phyloP scores from a whole-genome alignment of 495 filamentous ascomycete genomes.

The Neohortaea acidophila region DNA sequence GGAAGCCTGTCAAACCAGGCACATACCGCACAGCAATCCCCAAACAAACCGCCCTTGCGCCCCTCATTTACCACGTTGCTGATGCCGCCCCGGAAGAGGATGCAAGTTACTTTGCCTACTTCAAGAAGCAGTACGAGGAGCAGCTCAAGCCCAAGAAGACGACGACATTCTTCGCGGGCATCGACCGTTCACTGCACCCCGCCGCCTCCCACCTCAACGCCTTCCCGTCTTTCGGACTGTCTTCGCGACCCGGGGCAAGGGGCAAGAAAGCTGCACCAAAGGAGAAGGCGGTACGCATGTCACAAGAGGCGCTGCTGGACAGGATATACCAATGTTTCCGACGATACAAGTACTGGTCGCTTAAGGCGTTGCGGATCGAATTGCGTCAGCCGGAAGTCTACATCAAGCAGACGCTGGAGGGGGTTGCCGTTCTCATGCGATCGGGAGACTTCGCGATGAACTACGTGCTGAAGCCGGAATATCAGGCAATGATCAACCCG shows the following conservation, averaged over 20 bases:
- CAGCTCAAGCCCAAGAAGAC: slow-evolving; percentile 5
- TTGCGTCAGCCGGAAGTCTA: slow-evolving; percentile 81
- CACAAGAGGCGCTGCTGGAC: slow-evolving; percentile 72
- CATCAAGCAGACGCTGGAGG: slow-evolving; percentile 67
- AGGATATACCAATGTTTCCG: slow-evolving; percentile 67
- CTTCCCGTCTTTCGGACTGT: slow-evolving; percentile 7
- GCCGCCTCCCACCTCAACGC: slow-evolving; percentile 1
- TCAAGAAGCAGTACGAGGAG: slow-evolving; percentile 1
- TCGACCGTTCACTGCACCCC: slow-evolving; percentile 7
- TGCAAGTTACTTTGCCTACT: slow-evolving; percentile 3
- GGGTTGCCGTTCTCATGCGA: slow-evolving; percentile 67
- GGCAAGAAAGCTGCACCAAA: slow-evolving; percentile 37
- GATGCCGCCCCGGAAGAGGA: slow-evolving; percentile 14
- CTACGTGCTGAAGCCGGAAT: slow-evolving; percentile 67
- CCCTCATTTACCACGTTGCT: slow-evolving; percentile 13
- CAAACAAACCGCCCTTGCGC: slow-evolving; percentile 15
- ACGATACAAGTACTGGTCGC: slow-evolving; percentile 73
- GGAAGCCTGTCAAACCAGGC: slow-evolving; percentile 4
- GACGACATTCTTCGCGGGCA: slow-evolving; percentile 1
- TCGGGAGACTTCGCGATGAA: slow-evolving; percentile 66
- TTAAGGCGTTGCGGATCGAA: slow-evolving; percentile 58
- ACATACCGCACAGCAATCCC: slow-evolving; percentile 12
- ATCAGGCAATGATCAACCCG: slow-evolving; percentile 20
- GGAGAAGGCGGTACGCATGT: slow-evolving; percentile 75
- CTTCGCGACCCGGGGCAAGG: slow-evolving; percentile 24